Base-by-base conservation (phyloP, 2,329 filamentous ascomycete species). In the Fusarium cicatricum region DNA sequence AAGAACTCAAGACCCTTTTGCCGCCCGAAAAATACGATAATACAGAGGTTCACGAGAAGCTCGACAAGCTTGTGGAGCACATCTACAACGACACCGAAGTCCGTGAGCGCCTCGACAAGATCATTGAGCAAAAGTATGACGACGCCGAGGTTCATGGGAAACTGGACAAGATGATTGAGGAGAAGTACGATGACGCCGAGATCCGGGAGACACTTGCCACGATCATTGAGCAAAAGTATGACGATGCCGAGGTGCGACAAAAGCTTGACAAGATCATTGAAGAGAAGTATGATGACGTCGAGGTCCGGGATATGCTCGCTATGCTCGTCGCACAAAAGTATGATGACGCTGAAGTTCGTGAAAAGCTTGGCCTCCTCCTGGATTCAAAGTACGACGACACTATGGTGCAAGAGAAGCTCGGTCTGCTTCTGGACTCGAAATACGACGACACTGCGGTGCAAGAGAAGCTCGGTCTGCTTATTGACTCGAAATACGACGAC, bases 271-370 rank as follows among this genome's bases (percentile, higher is more conserved):
- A 64, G 44, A 64, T 89, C 5, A 79, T 91, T 34, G 84, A 83
- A 45, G 85, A 89, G 67, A 86, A 58, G 38, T 90, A 89, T 61
- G 86, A 91, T 32, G 72, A 74, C 48, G 49, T 61, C 9, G 58
- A 62, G 33, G 64, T 73, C 8, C 68, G 65, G 7, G 83, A 88
- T 49, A 85, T 86, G 60, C 76, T 87, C 23, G 77, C 80, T 55
- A 71, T 71, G 28, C 70, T 83, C 14, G 68, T 71, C 3, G 68
- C 66, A 14, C 47, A 58, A 16, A 66, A 65, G 49, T 67, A 70
- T 45, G 58, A 67, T 21, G 66, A 71, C 38, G 42, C 58, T 1
- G 64, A 68, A 17, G 53, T 74, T 10, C 64, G 58, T 19, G 67
- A 72, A 55, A 71, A 67, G 50, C 61, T 73, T 10, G 54, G 21